phyloP scores from a whole-genome alignment of 2,329 filamentous ascomycete genomes.

The Botrytis cinerea region DNA sequence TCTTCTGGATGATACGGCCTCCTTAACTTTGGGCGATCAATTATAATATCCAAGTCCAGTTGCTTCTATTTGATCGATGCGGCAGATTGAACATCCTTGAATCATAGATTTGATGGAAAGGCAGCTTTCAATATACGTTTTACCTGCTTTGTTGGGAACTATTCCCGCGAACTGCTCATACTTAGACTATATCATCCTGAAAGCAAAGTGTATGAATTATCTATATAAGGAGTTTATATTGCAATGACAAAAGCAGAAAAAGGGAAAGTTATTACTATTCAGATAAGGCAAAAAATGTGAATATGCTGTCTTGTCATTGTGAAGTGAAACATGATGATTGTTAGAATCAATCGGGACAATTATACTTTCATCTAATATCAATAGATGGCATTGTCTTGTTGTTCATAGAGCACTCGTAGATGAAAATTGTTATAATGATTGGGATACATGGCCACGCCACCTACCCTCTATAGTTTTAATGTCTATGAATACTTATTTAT shows the following conservation, averaged over 20 bases:
- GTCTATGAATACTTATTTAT: background rate
- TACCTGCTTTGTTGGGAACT: slow-evolving; percentile 8
- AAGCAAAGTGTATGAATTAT: background rate
- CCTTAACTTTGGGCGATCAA: background rate
- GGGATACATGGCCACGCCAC: background rate
- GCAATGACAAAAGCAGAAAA: slow-evolving; percentile 1
- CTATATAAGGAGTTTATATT: background rate
- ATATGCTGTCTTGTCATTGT: background rate
- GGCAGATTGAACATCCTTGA: background rate
- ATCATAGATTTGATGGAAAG: background rate
- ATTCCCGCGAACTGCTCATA: background rate
- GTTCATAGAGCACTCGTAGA: background rate
- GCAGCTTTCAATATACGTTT: slow-evolving; percentile 9
- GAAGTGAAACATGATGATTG: background rate
- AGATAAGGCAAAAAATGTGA: background rate
- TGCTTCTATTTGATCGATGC: slow-evolving; percentile 3
- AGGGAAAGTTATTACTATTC: background rate
- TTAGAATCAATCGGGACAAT: background rate
- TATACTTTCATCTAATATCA: background rate
- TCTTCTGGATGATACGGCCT: background rate
- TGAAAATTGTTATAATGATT: background rate
- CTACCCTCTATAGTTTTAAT: background rate
- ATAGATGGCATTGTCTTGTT: background rate
- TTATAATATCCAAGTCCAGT: background rate
- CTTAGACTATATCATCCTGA: background rate